phyloP scores from a whole-genome alignment of 208 protist genomes.

The Crithidia mellificae region DNA sequence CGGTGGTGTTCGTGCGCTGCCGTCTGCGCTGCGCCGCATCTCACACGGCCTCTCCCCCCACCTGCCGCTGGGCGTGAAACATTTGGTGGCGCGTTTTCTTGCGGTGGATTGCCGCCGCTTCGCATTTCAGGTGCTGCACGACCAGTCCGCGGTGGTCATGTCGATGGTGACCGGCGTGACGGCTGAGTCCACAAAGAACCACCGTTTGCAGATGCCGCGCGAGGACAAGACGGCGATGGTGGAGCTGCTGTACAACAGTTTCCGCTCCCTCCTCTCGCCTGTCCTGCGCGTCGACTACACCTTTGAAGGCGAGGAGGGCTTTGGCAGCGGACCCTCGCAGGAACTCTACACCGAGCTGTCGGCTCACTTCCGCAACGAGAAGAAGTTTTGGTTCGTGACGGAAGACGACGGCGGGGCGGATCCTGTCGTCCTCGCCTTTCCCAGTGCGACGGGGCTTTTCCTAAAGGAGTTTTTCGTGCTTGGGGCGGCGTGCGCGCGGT shows the following conservation, averaged over 20 bases:
- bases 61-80: slow-evolving; percentile 60
- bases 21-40: slow-evolving; percentile 32
- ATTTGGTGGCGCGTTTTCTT: slow-evolving; percentile 63
- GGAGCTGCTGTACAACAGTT: slow-evolving; percentile 40
- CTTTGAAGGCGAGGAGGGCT: slow-evolving; percentile 82
- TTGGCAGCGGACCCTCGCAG: slow-evolving; percentile 83
- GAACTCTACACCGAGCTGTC: slow-evolving; percentile 87
- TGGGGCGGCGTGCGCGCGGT: slow-evolving; percentile 61
- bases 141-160: slow-evolving; percentile 53
- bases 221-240: slow-evolving; percentile 37
- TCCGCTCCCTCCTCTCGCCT: slow-evolving; percentile 46
- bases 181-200: slow-evolving; percentile 4
- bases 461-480: slow-evolving; percentile 73
- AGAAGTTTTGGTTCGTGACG: slow-evolving; percentile 58
- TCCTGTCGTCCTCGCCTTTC: slow-evolving; percentile 47
- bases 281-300: slow-evolving; percentile 77
- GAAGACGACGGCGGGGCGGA: slow-evolving; percentile 54
- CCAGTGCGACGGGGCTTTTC: slow-evolving; percentile 44
- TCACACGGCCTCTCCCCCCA: slow-evolving; percentile 33
- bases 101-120: slow-evolving; percentile 73
- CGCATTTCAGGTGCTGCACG: slow-evolving; percentile 66
- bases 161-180: slow-evolving; percentile 58
- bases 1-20: slow-evolving; percentile 54
- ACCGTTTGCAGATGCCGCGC: slow-evolving; percentile 55
- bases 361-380: slow-evolving; percentile 32